phyloP scores from a whole-genome alignment of 177 flowering plant genomes.

The Vitis hybrid region DNA sequence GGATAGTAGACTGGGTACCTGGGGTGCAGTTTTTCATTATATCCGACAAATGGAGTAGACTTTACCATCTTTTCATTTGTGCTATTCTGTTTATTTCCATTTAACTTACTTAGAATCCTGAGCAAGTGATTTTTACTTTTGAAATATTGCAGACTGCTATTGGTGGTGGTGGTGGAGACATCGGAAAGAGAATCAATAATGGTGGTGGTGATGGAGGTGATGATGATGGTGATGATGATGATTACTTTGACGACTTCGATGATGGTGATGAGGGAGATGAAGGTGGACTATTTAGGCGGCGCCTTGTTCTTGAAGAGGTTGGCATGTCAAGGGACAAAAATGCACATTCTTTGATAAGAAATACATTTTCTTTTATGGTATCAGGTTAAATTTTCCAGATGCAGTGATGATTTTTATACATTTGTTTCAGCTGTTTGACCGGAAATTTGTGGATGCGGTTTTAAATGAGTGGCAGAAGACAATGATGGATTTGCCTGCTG shows the following conservation, averaged over 20 bases:
- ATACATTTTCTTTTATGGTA: neutral
- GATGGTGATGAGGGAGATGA: conserved; percentile 98
- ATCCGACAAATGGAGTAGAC: too few relatives aligned
- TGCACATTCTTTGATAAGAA: conserved; percentile 4
- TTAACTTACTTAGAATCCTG: neutral
- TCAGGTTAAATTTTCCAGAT: neutral
- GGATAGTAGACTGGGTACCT: too few relatives aligned
- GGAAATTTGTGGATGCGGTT: conserved; percentile 88
- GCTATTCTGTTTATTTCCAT: neutral
- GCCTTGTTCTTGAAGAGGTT: conserved; percentile 84
- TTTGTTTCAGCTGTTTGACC: conserved; percentile 73
- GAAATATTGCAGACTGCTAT: conserved; percentile 46
- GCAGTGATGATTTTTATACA: conserved; percentile 10
- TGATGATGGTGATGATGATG: conserved; percentile 97
- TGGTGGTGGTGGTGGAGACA: conserved; percentile 95
- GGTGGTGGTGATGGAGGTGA: conserved; percentile 99
- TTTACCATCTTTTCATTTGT: neutral
- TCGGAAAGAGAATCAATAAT: conserved; percentile 69
- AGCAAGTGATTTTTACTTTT: conserved; percentile 14
- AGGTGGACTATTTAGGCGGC: conserved; percentile 81
- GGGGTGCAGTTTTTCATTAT: too few relatives aligned
- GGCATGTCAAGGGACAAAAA: neutral
- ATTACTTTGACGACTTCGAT: conserved; percentile 93
- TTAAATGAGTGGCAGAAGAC: conserved; percentile 97
- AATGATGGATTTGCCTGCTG: conserved; percentile 94